These are phyloP conservation scores for Talaromyces rugulosus DNA, from an alignment of 2,329 filamentous ascomycete genomes.

Conservation along the genomic window DNA sequence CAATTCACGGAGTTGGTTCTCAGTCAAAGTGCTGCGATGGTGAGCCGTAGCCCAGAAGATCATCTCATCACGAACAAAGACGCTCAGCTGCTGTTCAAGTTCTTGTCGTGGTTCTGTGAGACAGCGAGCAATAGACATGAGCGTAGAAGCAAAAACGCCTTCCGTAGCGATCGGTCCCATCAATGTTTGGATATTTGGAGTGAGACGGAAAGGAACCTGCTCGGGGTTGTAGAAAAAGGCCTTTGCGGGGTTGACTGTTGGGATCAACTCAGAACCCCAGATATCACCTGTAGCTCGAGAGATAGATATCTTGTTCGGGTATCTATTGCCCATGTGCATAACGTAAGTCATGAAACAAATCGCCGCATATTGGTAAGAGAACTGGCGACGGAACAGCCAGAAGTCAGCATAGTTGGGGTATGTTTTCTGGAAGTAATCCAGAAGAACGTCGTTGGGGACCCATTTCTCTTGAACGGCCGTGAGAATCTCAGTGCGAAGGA, in stretches of 20 bases:
- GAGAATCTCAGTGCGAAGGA: slow-evolving; percentile 84
- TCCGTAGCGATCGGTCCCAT: slow-evolving; percentile 96
- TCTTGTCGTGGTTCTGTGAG: slow-evolving; percentile 77
- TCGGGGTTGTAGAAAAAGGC: slow-evolving; percentile 94
- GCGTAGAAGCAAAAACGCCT: slow-evolving; percentile 87
- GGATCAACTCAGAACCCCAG: slow-evolving; percentile 93
- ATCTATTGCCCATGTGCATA: slow-evolving; percentile 93
- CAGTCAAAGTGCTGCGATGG: slow-evolving; percentile 62
- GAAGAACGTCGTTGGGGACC: slow-evolving; percentile 75
- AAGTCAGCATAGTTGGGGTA: slow-evolving; percentile 91
- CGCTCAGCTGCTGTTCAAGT: slow-evolving; percentile 87
- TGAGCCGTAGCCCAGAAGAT: slow-evolving; percentile 90
- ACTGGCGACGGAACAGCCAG: slow-evolving; percentile 97
- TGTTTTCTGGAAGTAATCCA: slow-evolving; percentile 83
- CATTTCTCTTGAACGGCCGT: slow-evolving; percentile 90
- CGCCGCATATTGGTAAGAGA: slow-evolving; percentile 90
- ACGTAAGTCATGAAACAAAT: slow-evolving; percentile 99
- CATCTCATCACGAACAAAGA: slow-evolving; percentile 97
- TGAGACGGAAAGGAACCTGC: slow-evolving; percentile 93
- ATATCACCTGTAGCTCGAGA: slow-evolving; percentile 83
- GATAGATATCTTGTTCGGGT: slow-evolving; percentile 93
- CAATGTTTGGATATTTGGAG: slow-evolving; percentile 89
- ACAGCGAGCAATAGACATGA: slow-evolving; percentile 95
- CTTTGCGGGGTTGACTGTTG: slow-evolving; percentile 76
- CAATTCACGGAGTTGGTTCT: slow-evolving; percentile 69